These are phyloP conservation scores for Elongisporangium anandrum DNA, from an alignment of 352 stramenopile genomes.

Conservation along the genomic window DNA sequence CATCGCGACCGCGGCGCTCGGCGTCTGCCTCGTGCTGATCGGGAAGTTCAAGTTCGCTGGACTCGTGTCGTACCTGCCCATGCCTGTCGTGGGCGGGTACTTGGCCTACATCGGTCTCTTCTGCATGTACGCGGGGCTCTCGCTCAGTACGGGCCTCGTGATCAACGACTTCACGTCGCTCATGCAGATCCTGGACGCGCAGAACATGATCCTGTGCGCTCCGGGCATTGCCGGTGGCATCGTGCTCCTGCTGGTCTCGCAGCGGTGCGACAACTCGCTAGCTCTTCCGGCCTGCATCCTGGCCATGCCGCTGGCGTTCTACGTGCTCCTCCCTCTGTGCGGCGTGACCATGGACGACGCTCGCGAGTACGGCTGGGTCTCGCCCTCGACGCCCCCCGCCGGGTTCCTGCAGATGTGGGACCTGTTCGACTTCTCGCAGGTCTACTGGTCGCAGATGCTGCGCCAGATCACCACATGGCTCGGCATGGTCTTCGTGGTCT, in stretches of 20 bases:
- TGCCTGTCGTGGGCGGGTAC: slow-evolving; percentile 97
- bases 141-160: slow-evolving; percentile 86
- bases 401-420: slow-evolving; percentile 72
- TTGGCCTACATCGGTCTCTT: slow-evolving; percentile 98
- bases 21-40: slow-evolving; percentile 92
- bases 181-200: slow-evolving; percentile 50
- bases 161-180: slow-evolving; percentile 89
- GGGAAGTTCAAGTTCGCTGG: slow-evolving; percentile 92
- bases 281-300: slow-evolving; percentile 81
- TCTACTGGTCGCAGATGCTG: slow-evolving; percentile 89
- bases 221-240: slow-evolving; percentile 83
- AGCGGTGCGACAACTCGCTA: slow-evolving; percentile 77
- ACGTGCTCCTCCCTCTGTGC: slow-evolving; percentile 68
- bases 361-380: slow-evolving; percentile 90
- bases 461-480: slow-evolving; percentile 90
- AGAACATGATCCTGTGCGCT: slow-evolving; percentile 78
- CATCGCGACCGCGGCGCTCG: slow-evolving; percentile 89
- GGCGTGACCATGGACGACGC: slow-evolving; percentile 88
- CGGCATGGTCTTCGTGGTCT: slow-evolving; percentile 97
- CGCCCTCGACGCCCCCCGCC: slow-evolving; percentile 50
- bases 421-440: slow-evolving; percentile 90
- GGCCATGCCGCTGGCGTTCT: slow-evolving; percentile 90
- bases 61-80: slow-evolving; percentile 96
- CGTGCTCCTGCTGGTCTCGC: slow-evolving; percentile 76
- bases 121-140: slow-evolving; percentile 90